phyloP scores from a whole-genome alignment of 331 rosid species.

The Erythrophleum ivorense region DNA sequence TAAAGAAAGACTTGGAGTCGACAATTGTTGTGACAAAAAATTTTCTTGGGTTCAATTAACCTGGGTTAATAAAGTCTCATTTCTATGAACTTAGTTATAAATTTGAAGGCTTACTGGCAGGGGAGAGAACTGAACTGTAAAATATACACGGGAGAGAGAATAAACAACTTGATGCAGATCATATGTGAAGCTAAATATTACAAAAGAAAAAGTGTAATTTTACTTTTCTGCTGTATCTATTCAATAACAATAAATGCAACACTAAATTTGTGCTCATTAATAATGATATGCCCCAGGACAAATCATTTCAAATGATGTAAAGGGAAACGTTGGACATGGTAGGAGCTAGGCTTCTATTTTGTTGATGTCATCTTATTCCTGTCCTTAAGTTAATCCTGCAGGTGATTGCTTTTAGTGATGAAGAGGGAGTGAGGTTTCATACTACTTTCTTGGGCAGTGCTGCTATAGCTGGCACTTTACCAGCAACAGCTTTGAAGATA shows the following conservation, averaged over 20 bases:
- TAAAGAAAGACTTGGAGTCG: neutral
- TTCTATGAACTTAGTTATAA: neutral
- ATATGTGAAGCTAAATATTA: neutral
- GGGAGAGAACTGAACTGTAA: conserved; percentile 7
- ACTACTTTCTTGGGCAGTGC: conserved; percentile 96
- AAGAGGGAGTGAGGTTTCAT: conserved; percentile 96
- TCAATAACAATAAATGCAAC: neutral
- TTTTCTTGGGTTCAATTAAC: neutral
- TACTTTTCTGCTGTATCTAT: neutral
- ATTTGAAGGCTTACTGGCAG: neutral
- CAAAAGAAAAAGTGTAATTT: neutral
- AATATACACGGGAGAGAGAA: neutral
- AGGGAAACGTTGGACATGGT: neutral
- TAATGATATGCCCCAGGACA: neutral
- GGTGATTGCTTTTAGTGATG: conserved; percentile 97
- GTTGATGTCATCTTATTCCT: conserved; percentile 18
- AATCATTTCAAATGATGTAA: neutral
- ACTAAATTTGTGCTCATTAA: neutral
- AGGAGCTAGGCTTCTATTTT: conserved; percentile 20
- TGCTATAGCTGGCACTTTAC: conserved; percentile 83
- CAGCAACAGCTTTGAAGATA: conserved; percentile 63
- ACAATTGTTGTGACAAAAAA: neutral
- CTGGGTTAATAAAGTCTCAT: neutral
- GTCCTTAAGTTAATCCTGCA: conserved; percentile 42
- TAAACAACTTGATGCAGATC: neutral